These are phyloP conservation scores for Phaffia tasmanica DNA, from an alignment of 768 basidiomycete genomes.

Conservation along the genomic window DNA sequence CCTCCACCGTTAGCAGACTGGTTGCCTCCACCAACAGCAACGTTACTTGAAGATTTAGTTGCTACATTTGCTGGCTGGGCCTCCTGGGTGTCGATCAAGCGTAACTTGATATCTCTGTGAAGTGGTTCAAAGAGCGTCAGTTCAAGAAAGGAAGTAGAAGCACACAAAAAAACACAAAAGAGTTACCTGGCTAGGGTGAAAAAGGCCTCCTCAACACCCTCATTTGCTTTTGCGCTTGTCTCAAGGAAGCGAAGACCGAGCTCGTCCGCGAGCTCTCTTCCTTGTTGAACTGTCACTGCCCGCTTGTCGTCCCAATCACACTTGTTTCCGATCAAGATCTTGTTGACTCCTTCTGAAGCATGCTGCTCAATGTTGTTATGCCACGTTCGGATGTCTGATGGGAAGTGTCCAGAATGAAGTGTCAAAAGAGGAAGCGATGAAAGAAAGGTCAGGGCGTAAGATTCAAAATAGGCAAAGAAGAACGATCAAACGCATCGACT, in stretches of 20 bases:
- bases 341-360: constrained; percentile 97
- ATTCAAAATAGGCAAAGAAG: no score
- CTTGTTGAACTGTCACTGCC: constrained; percentile 81
- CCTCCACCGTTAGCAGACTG: constrained; percentile 1
- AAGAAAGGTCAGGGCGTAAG: neutral
- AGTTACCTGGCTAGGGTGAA: constrained; percentile 86
- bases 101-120: constrained; percentile 85
- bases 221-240: constrained; percentile 92
- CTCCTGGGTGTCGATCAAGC: constrained; percentile 72
- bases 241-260: constrained; percentile 95
- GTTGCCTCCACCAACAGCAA: constrained; percentile 13
- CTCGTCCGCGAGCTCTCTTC: constrained; percentile 80
- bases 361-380: constrained; percentile 96
- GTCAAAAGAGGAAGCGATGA: constrained; percentile 29
- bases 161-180: neutral
- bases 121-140: neutral
- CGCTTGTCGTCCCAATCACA: constrained; percentile 97
- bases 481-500: constrained; percentile 32
- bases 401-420: neutral
- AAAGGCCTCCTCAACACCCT: constrained; percentile 97
- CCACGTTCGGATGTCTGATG: constrained; percentile 91
- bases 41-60: constrained; percentile 10
- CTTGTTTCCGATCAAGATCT: constrained; percentile 98
- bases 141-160: neutral
- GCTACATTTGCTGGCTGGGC: constrained; percentile 5